Conservation (phyloP, 441 rosid species). For the Macaranga tanarius region DNA sequence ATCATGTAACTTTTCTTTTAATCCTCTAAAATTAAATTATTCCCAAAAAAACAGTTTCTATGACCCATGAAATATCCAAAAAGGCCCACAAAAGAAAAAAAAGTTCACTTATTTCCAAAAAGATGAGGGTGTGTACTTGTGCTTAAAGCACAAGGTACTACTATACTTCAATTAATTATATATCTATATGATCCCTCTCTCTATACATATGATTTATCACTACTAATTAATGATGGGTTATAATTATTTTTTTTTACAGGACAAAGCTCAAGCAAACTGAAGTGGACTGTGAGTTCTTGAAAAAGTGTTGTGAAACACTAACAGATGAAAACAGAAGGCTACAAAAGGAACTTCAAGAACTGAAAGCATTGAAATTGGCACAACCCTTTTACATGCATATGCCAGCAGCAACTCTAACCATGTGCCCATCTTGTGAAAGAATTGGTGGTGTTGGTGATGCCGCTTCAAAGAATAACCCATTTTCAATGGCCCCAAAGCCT, state of each 20-base stretch:
- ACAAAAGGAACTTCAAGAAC: conserved; percentile 80
- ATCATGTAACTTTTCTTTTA: conserved; percentile 29
- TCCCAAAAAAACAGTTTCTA: neutral
- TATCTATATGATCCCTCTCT: neutral
- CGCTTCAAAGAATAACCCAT: conserved; percentile 42
- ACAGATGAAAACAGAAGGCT: conserved; percentile 86
- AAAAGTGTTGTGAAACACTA: conserved; percentile 81
- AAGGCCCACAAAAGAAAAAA: conserved; percentile 12
- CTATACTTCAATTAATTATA: neutral
- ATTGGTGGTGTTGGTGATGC: conserved; percentile 44
- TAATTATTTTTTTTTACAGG: conserved; percentile 34
- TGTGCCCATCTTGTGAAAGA: conserved; percentile 91
- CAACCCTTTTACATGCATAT: conserved; percentile 84
- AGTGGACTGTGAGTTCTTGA: conserved; percentile 84
- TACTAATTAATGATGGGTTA: neutral
- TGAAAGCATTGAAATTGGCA: conserved; percentile 63
- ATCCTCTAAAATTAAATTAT: conserved; percentile 24
- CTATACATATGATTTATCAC: neutral
- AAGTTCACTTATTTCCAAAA: neutral
- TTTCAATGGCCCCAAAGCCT: conserved; percentile 58
- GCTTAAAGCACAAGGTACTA: too few relatives aligned
- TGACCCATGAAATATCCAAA: conserved; percentile 9
- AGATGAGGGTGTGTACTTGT: too few relatives aligned
- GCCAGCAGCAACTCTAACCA: conserved; percentile 93
- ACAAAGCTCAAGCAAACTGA: conserved; percentile 96